Evolutionary conservation across 2,329 filamentous ascomycete genomes (phyloP), one percentile per base, ranked within the genome.

Genomic region (Pseudocercospora cruenta): DNA sequence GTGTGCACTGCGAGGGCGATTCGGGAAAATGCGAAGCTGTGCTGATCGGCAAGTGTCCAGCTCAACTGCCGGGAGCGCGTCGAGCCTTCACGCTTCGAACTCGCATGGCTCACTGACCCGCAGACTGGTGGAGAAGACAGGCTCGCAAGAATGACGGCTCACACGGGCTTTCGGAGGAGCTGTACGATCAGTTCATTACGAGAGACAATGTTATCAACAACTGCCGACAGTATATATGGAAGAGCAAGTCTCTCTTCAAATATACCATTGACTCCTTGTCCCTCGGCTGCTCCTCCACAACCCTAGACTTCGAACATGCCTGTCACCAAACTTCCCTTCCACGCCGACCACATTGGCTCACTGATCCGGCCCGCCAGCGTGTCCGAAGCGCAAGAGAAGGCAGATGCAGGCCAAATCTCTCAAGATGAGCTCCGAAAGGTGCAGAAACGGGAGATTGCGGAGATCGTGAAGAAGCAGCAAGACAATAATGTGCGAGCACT

Each of bases 271-370:
- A 33, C 39, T 36, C 57, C 57, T 59, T 45, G 36, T 59, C 36
- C 33, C 57, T 59, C 57, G 39, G 31, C 21, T 45, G 57, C 33
- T 28, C 4, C 57, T 24, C 51, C 24, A 33, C 51, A 5, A 55
- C 51, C 14, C 22, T 55, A 55, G 26, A 55, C 43, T 53, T 53
- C 28, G 58, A 69, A 62, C 16, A 73, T 73, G 72, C 66, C 69
- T 28, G 67, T 68, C 61, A 73, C 79, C 68, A 78, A 80, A 67
- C 86, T 87, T 49, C 89, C 88, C 58, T 92, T 91, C 79, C 85
- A 90, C 75, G 89, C 89, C 66, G 90, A 92, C 80, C 90, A 92
- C 71, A 85, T 91, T 69, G 90, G 90, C 60, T 92, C 90, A 16
- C 82, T 92, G 57, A 86, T 92, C 65, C 88, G 90, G 33, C 89